Evolutionary conservation across 495 filamentous ascomycete genomes (phyloP).

Genomic region (Rostrohypoxylon terebratum): DNA sequence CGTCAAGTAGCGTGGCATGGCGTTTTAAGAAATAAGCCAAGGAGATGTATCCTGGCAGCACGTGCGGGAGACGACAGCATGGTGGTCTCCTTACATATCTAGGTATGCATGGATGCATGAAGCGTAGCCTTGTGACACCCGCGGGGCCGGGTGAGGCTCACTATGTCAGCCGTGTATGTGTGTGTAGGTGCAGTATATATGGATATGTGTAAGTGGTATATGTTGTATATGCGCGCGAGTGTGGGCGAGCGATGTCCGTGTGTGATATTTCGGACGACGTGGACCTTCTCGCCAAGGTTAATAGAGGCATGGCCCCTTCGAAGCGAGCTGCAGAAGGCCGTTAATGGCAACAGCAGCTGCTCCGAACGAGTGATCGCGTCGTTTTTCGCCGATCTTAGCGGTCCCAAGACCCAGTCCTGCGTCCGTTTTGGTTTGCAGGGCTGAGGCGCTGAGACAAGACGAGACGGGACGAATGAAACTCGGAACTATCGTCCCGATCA

Average conservation of each 20-base stretch:
- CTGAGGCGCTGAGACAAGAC: slow-evolving; percentile 21
- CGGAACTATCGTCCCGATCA: slow-evolving; percentile 43
- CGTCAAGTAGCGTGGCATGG: slow-evolving; percentile 42
- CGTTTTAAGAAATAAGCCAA: slow-evolving; percentile 40
- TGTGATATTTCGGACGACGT: slow-evolving; percentile 20
- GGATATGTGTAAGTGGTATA: not conserved
- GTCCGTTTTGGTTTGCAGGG: slow-evolving; percentile 42
- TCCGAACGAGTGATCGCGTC: slow-evolving; percentile 28
- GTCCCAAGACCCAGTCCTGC: slow-evolving; percentile 20
- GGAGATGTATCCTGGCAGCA: slow-evolving; percentile 34
- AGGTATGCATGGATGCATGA: slow-evolving; percentile 21
- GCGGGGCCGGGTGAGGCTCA: slow-evolving; percentile 36
- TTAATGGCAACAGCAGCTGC: slow-evolving; percentile 27
- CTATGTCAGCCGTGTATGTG: slow-evolving; percentile 40
- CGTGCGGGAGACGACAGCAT: slow-evolving; percentile 43
- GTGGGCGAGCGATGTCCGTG: not conserved
- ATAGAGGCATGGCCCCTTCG: not conserved
- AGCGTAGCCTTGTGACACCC: slow-evolving; percentile 46
- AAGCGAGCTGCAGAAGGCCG: slow-evolving; percentile 37
- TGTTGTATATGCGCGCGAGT: not conserved
- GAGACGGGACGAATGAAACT: slow-evolving; percentile 33
- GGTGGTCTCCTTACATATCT: slow-evolving; percentile 36
- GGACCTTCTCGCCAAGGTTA: not conserved
- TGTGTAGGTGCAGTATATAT: slow-evolving; percentile 6
- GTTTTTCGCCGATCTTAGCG: slow-evolving; percentile 37